phyloP scores from a whole-genome alignment of 139 green algal species.

The Chlamydomonas sp. region DNA sequence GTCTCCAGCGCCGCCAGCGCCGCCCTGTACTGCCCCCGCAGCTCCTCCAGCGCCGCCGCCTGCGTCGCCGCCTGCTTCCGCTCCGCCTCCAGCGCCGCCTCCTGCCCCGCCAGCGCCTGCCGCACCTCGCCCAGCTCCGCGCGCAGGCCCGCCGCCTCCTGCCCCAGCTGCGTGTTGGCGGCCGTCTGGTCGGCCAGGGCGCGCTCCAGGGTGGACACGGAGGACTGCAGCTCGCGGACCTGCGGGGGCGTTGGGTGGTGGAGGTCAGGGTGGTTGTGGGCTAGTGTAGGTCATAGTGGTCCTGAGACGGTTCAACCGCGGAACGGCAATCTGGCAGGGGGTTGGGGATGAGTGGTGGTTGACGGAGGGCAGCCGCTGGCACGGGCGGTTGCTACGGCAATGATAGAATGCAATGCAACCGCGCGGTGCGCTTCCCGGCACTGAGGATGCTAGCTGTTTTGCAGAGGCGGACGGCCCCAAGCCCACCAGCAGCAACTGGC shows the following conservation, averaged over 20 bases:
- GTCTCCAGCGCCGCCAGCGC: constrained; percentile 4
- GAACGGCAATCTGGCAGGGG: neutral
- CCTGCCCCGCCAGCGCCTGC: constrained; percentile 23
- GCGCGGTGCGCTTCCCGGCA: too few species aligned
- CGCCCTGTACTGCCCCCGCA: constrained; percentile 10
- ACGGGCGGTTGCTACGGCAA: too few species aligned
- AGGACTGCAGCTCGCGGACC: constrained; percentile 13
- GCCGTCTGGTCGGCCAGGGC: neutral
- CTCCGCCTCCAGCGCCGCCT: constrained; percentile 38
- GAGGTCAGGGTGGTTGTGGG: neutral
- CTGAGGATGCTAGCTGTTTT: too few species aligned
- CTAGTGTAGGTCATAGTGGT: neutral
- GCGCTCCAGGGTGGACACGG: constrained; percentile 3
- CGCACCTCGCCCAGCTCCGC: neutral
- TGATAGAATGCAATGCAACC: too few species aligned
- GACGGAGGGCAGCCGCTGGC: too few species aligned
- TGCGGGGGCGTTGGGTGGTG: neutral
- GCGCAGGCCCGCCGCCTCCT: neutral
- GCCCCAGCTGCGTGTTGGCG: neutral
- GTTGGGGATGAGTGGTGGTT: neutral
- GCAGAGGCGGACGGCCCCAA: too few species aligned
- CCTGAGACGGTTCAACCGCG: too few species aligned
- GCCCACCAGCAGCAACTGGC: too few species aligned
- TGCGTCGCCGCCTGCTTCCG: neutral
- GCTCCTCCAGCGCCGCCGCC: constrained; percentile 11